Percentiles rank a stretch among this genome's conserved stretches.
These are phyloP conservation scores for Aspergillus fructus DNA, from an alignment of 2,329 filamentous ascomycete species.

Conservation along the genomic window DNA sequence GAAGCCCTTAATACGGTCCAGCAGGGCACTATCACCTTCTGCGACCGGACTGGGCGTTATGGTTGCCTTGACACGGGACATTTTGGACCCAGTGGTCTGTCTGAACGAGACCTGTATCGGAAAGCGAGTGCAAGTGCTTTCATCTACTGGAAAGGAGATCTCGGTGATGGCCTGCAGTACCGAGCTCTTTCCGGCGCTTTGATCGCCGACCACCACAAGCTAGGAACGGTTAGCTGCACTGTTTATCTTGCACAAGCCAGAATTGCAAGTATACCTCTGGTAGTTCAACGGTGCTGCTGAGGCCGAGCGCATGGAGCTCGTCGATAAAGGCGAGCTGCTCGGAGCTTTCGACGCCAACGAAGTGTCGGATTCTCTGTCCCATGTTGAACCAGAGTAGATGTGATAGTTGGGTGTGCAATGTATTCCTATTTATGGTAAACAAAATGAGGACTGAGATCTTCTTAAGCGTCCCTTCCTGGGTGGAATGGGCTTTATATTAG, in stretches of 20 bases:
- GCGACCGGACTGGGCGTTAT: neutral
- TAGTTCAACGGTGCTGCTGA: conserved; percentile 17
- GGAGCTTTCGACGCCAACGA: conserved; percentile 56
- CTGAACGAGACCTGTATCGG: conserved; percentile 9
- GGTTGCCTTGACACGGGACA: neutral
- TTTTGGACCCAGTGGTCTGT: neutral
- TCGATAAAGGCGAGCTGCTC: conserved; percentile 21
- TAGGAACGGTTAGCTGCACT: neutral
- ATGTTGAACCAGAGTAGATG: neutral
- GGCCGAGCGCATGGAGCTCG: conserved; percentile 17
- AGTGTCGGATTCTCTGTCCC: conserved; percentile 13
- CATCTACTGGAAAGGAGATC: conserved; percentile 3
- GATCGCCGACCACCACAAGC: conserved; percentile 1
- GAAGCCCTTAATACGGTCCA: neutral
- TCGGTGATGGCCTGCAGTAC: conserved; percentile 13
- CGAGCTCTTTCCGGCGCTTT: conserved; percentile 13
- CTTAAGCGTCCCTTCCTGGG: too few relatives aligned
- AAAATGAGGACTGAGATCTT: too few relatives aligned
- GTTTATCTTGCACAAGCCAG: neutral
- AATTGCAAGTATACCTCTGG: conserved; percentile 10
- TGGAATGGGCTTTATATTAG: too few relatives aligned
- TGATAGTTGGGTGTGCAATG: too few relatives aligned
- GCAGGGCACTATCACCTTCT: neutral
- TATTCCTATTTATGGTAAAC: too few relatives aligned
- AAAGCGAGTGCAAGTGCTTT: conserved; percentile 8